Base-by-base conservation (phyloP, 2,329 filamentous ascomycete genomes). In the Arthrobotrys sphaeroides region DNA sequence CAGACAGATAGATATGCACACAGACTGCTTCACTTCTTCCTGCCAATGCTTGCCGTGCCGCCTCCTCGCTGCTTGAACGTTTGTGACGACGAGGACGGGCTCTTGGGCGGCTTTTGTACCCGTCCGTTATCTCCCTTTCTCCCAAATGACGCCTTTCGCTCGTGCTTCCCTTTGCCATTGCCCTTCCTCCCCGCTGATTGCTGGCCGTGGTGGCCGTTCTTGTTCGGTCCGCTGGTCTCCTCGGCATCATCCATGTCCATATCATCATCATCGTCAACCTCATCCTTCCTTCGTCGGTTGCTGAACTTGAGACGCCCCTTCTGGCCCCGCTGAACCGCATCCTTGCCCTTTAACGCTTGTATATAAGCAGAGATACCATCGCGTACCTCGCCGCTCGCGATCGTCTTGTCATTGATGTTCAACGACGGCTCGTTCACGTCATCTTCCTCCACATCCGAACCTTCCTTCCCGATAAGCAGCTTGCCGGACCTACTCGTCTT, bases 401-500 rank as follows among this genome's bases (percentile, higher is more conserved):
- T 80, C 5, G 81, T 82, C 20, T 84, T 84, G 18, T 87, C 85
- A 66, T 84, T 84, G 57, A 85, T 83, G 79, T 93, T 90, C 79
- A 92, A 83, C 31, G 88, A 87, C 87, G 90, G 90, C 79, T 87
- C 87, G 20, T 85, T 85, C 43, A 84, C 81, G n/a, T 80, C 79
- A 13, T 81, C 82, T 16, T 81, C 80, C 10, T 84, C 85, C 45
- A 86, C 84, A 51, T 83, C 83, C 31, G 36, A 40, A 55, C 87
- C 86, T 79, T 86, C 85, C 18, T 84, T 84, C 79, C 89, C 90
- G 62, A 96, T 86, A 78, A 96, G 87, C 43, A 96, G 87, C 83
- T 94, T 95, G 77, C 92, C 92, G 81, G 96, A 92, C 55, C 90
- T 82, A 80, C 95, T 89, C 12, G 86, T 86, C 85, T 88, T 91